Evolutionary conservation across 1,284 basidiomycete genomes (phyloP).

Genomic region (Uromyces viciae-fabae): DNA sequence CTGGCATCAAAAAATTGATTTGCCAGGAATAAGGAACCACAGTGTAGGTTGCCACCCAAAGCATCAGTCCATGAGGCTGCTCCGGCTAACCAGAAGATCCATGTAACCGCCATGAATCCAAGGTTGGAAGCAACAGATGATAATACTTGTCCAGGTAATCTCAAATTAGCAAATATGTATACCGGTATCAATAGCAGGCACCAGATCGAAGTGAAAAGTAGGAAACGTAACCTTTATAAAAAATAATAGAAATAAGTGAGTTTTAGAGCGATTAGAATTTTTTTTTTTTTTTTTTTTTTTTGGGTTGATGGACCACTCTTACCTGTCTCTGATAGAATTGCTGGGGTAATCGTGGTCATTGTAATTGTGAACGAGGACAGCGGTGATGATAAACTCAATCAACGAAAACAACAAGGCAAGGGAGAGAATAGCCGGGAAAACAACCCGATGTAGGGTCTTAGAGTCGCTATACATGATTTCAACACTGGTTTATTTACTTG

Average conservation of each 20-base stretch:
- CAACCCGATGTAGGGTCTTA: background rate
- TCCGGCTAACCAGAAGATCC: constrained; percentile 39
- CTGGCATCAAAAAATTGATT: constrained; percentile 12
- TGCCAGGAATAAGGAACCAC: constrained; percentile 27
- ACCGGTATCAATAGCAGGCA: constrained; percentile 22
- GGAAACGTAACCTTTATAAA: constrained; percentile 18
- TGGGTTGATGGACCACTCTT: too few species aligned
- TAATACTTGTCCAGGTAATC: background rate
- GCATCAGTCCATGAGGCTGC: constrained; percentile 23
- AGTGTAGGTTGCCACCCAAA: constrained; percentile 27
- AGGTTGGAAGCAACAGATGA: constrained; percentile 28
- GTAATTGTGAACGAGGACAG: constrained; percentile 35
- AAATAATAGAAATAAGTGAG: background rate
- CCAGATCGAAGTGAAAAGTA: constrained; percentile 42
- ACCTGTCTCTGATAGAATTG: constrained; percentile 31
- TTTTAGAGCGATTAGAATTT: background rate
- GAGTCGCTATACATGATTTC: too few species aligned
- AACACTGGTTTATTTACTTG: too few species aligned
- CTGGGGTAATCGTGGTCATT: constrained; percentile 24
- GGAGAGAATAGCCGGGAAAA: background rate
- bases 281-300: too few species aligned
- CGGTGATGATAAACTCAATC: constrained; percentile 42
- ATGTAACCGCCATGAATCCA: constrained; percentile 22
- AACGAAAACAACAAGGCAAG: constrained; percentile 12
- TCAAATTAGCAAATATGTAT: constrained; percentile 18